Evolutionary conservation across 1,284 basidiomycete genomes (phyloP).

Genomic region (Ustilago curta): DNA sequence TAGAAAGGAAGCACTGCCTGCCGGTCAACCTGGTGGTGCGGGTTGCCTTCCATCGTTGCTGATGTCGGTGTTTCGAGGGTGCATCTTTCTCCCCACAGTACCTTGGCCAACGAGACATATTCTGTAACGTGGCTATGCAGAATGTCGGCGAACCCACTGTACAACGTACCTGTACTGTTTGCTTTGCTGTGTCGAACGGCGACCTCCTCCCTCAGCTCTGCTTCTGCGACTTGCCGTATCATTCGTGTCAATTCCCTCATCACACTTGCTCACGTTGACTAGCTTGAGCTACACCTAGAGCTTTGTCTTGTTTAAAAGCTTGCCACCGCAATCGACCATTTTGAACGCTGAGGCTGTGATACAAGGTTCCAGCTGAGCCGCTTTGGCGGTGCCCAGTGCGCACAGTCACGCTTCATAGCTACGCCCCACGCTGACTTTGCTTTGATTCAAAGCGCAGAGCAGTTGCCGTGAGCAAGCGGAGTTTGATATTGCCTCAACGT

Average conservation of each 20-base stretch:
- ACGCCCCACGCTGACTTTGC: no score
- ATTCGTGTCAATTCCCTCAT: not conserved
- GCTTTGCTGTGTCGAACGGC: not conserved
- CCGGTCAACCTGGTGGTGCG: conserved; percentile 6
- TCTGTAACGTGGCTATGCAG: not conserved
- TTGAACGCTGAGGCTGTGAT: not conserved
- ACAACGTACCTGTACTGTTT: no score
- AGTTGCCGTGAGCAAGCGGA: not conserved
- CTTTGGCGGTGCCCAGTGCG: not conserved
- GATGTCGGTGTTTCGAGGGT: not conserved
- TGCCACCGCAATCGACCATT: no score
- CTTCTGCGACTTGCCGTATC: not conserved
- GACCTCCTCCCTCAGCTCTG: not conserved
- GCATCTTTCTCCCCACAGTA: not conserved
- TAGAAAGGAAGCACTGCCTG: conserved; percentile 7
- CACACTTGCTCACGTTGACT: not conserved
- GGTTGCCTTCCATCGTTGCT: not conserved
- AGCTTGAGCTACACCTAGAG: not conserved
- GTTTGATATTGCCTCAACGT: conserved; percentile 1
- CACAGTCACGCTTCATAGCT: not conserved
- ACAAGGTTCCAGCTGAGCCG: no score
- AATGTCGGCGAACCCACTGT: not conserved
- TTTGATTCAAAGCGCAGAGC: no score
- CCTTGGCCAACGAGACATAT: not conserved
- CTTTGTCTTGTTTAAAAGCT: not conserved